Evolutionary conservation across 345 rosid genomes (phyloP).

Genomic region (Eutrema heterophyllum): DNA sequence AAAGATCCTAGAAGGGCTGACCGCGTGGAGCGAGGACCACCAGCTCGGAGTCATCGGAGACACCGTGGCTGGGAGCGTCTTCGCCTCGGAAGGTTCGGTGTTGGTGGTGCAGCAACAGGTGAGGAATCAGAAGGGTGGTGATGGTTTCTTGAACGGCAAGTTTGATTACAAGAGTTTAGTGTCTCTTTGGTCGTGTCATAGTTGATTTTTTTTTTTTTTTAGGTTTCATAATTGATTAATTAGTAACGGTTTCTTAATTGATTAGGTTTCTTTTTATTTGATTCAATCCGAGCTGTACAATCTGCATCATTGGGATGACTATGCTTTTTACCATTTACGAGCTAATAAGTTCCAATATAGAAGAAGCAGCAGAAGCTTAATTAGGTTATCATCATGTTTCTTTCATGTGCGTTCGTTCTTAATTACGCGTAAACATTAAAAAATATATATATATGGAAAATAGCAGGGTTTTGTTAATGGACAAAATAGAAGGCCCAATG

Average conservation of each 20-base stretch:
- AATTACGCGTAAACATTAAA: neutral
- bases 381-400: neutral
- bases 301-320: constrained; percentile 16
- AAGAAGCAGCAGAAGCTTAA: constrained; percentile 9
- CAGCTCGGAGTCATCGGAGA: constrained; percentile 69
- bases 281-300: neutral
- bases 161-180: constrained; percentile 26
- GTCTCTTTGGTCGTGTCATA: constrained; percentile 2
- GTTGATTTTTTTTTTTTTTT: neutral
- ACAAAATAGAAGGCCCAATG: neutral
- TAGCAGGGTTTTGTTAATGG: neutral
- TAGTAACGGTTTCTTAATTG: neutral
- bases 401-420: neutral
- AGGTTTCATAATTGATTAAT: neutral
- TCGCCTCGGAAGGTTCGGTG: constrained; percentile 47
- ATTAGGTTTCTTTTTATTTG: constrained; percentile 14
- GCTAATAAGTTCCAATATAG: neutral
- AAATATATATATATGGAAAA: too few relatives aligned
- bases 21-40: constrained; percentile 48
- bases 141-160: constrained; percentile 30
- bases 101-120: constrained; percentile 74
- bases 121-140: constrained; percentile 28
- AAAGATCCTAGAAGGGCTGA: constrained; percentile 50
- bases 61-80: constrained; percentile 44
- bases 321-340: neutral